Percentiles rank a stretch among this genome's conserved stretches.
Conservation (phyloP, 1,284 basidiomycete species). For the Trichosporon coremiiforme region DNA sequence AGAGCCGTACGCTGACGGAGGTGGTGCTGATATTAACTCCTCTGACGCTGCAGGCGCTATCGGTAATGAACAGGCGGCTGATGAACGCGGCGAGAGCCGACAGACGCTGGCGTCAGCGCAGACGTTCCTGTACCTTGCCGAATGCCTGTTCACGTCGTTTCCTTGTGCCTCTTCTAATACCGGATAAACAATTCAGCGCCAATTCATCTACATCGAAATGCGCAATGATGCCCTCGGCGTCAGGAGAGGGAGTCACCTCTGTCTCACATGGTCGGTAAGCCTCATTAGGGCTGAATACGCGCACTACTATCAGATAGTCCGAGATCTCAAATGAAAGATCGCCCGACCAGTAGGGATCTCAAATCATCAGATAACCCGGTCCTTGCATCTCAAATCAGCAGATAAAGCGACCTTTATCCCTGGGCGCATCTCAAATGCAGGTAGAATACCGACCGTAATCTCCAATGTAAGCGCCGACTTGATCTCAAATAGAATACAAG, state of each 20-base stretch:
- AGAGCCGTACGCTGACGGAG: neutral
- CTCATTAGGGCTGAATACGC: neutral
- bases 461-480: no score
- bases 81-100: neutral
- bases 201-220: no score
- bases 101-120: neutral
- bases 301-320: neutral
- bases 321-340: conserved; percentile 2
- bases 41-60: neutral
- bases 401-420: neutral
- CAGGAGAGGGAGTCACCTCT: no score
- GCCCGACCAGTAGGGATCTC: neutral
- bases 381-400: neutral
- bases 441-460: neutral
- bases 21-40: neutral
- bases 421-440: neutral
- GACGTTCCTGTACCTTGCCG: neutral
- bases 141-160: neutral
- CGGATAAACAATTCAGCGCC: neutral
- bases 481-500: no score
- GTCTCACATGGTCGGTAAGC: no score
- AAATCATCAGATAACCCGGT: neutral
- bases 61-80: neutral
- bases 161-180: neutral
- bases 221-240: no score